These are phyloP conservation scores for Mortierella sp. DNA, from an alignment of 371 early-diverging fungal species.

Conservation along the genomic window DNA sequence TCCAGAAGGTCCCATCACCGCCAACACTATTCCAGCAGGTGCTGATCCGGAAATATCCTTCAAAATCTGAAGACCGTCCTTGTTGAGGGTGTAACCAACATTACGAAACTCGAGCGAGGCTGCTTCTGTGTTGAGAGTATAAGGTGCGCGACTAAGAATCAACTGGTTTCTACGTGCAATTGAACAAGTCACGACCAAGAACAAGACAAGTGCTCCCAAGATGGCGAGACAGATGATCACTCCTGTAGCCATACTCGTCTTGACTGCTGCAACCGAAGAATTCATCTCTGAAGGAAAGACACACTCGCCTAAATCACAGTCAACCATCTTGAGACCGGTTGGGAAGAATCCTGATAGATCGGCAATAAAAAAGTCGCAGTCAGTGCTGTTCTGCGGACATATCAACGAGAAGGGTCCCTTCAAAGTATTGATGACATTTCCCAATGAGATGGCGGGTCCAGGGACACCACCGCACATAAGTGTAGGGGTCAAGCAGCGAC, in stretches of 20 bases:
- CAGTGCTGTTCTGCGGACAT: slow-evolving; percentile 35
- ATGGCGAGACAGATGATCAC: slow-evolving; percentile 43
- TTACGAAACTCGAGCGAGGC: slow-evolving; percentile 57
- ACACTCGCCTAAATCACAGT: slow-evolving; percentile 51
- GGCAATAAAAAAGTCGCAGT: slow-evolving; percentile 33
- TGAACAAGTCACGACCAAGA: slow-evolving; percentile 35
- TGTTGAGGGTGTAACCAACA: slow-evolving; percentile 54
- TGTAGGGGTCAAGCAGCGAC: slow-evolving; percentile 29
- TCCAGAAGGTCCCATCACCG: slow-evolving; percentile 81
- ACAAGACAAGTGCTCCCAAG: slow-evolving; percentile 30
- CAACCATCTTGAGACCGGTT: slow-evolving; percentile 36
- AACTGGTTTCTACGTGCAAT: slow-evolving; percentile 42
- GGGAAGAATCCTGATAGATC: slow-evolving; percentile 51
- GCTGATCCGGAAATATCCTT: slow-evolving; percentile 53
- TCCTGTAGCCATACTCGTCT: slow-evolving; percentile 33
- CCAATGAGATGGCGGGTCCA: slow-evolving; percentile 25
- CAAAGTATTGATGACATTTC: slow-evolving; percentile 16
- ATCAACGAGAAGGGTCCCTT: slow-evolving; percentile 45
- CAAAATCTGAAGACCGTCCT: slow-evolving; percentile 51
- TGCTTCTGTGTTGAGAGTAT: slow-evolving; percentile 40
- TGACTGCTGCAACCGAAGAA: slow-evolving; percentile 16
- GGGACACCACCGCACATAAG: slow-evolving; percentile 49
- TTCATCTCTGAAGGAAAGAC: slow-evolving; percentile 47
- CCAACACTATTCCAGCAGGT: slow-evolving; percentile 59
- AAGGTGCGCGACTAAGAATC: slow-evolving; percentile 34